Evolutionary conservation across 2,329 filamentous ascomycete species (phyloP).

Genomic region (Nothomitra cinnamomea): DNA sequence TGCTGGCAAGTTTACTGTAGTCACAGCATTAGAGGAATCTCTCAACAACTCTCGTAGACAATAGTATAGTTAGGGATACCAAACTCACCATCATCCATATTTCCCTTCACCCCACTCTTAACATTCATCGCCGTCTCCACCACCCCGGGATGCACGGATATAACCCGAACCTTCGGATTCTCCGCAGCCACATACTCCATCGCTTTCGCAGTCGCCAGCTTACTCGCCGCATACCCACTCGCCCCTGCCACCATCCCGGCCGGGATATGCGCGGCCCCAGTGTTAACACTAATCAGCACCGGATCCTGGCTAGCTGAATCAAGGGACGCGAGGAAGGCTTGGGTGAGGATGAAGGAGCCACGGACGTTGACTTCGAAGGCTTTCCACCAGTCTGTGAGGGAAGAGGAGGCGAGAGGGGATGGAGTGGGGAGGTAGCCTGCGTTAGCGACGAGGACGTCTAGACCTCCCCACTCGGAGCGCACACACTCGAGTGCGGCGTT

Average conservation of each 20-base stretch:
- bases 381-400: conserved; percentile 12
- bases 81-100: conserved; percentile 3
- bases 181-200: not conserved
- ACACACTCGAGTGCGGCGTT: not conserved
- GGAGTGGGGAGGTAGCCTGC: conserved; percentile 11
- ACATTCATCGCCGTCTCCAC: conserved; percentile 7
- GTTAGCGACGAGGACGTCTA: conserved; percentile 15
- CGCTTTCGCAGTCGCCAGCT: not conserved
- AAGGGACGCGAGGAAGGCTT: conserved; percentile 5
- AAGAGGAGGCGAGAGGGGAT: conserved; percentile 4
- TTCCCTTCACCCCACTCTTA: not conserved
- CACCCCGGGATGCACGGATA: not conserved
- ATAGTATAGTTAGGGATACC: not conserved
- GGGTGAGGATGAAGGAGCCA: conserved; percentile 5
- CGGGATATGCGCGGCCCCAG: not conserved
- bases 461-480: not conserved
- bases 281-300: not conserved
- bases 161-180: not conserved
- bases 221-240: not conserved
- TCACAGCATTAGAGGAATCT: not conserved
- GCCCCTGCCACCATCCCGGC: not conserved
- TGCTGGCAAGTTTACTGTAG: too few relatives aligned
- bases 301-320: not conserved
- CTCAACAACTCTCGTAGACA: not conserved
- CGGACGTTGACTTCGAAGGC: conserved; percentile 12